A percentile compares a stretch with the other conserved stretches of the same genome.
phyloP scores from a whole-genome alignment of 2,329 filamentous ascomycete genomes.

The Cercospora sojina region DNA sequence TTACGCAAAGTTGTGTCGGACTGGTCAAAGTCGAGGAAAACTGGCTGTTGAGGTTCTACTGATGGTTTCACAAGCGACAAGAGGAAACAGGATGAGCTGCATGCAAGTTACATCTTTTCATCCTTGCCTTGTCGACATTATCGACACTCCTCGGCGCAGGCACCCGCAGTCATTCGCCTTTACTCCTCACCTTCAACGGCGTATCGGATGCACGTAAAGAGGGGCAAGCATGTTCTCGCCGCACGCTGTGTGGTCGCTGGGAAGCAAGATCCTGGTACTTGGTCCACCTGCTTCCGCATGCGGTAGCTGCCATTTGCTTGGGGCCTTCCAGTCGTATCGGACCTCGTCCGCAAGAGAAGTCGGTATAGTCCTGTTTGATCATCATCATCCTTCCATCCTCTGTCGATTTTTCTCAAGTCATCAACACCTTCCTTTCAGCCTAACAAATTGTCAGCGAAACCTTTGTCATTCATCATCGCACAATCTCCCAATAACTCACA shows the following conservation, averaged over 20 bases:
- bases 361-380: background rate
- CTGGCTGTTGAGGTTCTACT: background rate
- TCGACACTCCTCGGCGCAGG: background rate
- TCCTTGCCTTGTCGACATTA: background rate
- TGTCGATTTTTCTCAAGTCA: background rate
- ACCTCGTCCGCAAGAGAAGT: background rate
- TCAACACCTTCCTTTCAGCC: background rate
- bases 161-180: background rate
- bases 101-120: background rate
- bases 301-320: background rate
- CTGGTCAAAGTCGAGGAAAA: background rate
- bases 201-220: background rate
- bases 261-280: slow-evolving; percentile 3
- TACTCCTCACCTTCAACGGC: background rate
- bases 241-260: background rate
- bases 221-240: background rate
- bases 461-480: background rate
- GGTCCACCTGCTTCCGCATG: slow-evolving; percentile 2
- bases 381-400: background rate
- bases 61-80: background rate
- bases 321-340: background rate
- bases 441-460: background rate
- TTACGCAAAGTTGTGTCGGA: background rate
- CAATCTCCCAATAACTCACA: background rate
- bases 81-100: background rate